Base-by-base conservation (phyloP, 345 rosid species). In the Cardamine occulta region DNA sequence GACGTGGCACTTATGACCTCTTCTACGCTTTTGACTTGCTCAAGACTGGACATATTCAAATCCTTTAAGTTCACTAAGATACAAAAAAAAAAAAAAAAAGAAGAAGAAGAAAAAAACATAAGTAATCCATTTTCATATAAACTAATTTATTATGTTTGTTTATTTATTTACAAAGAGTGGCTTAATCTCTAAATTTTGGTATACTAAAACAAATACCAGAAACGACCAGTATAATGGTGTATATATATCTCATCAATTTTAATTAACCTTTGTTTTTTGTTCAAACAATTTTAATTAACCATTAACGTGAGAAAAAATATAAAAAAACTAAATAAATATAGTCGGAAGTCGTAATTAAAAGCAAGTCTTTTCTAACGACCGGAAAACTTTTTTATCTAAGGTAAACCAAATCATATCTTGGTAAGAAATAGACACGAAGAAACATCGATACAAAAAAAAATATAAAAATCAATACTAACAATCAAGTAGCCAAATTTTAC, bases 401-500 rank as follows among this genome's bases (percentile, higher is more conserved):
- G 66, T 55, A 24, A 76, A 39, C 71, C 59, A 69, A 76, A 76
- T 70, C 59, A 31, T 15, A 44, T 54, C 37, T 63, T 57, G 73
- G 76, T 71, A 64, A 77, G 76, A 77, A 63, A 56, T 10, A 35
- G 64, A 37, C 29, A 63, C 24, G 71, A 56, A 63, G 48, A 44
- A 67, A 68, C 61, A 60, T 39, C 5, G 1, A 67, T 67, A 1
- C 12, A 28, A 56, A 56, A 3, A 24, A 28, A 12, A 10, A 15
- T 53, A 63, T 61, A 55, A 32, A n/a, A 76, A 68, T 35, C 35
- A 74, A 47, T 51, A 40, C 29, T 15, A 26, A 23, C 24, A 44
- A 76, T 7, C 70, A 69, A 71, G 81, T 77, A 77, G 77, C 81
- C 77, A 77, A 77, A 7, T 2, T 77, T 72, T 77, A 77, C 80